phyloP scores from a whole-genome alignment of 1,284 basidiomycete genomes.

The Ustilago hordei region DNA sequence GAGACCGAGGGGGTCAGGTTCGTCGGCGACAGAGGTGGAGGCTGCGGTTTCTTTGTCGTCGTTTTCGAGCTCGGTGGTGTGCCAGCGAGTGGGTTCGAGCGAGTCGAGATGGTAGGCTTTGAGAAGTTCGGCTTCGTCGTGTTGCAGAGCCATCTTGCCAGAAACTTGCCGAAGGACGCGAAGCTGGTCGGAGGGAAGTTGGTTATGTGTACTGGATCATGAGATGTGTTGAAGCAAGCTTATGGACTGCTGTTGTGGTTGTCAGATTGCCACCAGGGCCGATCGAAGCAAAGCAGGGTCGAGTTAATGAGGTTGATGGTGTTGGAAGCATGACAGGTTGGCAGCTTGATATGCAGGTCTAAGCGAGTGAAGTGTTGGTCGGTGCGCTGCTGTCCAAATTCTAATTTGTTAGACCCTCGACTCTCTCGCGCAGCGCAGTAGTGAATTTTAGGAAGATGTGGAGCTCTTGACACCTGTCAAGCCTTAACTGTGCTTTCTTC shows the following conservation, averaged over 20 bases:
- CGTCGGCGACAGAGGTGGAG: slow-evolving; percentile 47
- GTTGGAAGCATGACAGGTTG: not conserved
- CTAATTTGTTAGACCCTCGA: slow-evolving; percentile 1
- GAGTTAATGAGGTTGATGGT: not conserved
- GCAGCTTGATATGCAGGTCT: slow-evolving; percentile 6
- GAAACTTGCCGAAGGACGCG: not conserved
- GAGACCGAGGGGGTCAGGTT: slow-evolving; percentile 70
- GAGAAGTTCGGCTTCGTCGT: slow-evolving; percentile 68
- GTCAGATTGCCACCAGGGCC: not conserved
- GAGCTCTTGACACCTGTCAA: slow-evolving; percentile 10
- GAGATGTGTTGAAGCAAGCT: not conserved
- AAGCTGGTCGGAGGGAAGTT: not conserved
- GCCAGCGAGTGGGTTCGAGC: slow-evolving; percentile 68
- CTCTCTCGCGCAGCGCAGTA: not conserved
- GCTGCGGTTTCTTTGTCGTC: slow-evolving; percentile 29
- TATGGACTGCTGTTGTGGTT: not conserved
- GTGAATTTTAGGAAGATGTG: slow-evolving; percentile 11
- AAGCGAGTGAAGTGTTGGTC: slow-evolving; percentile 14
- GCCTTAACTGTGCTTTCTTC: not conserved
- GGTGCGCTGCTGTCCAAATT: slow-evolving; percentile 11
- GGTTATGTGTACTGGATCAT: not conserved
- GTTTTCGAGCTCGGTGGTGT: slow-evolving; percentile 42
- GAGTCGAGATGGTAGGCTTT: slow-evolving; percentile 70
- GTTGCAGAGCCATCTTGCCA: slow-evolving; percentile 51
- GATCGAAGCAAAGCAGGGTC: not conserved